A percentile compares a stretch with the other conserved stretches of the same genome.
Conservation (phyloP, 192 early-diverging fungal genomes). For the Gigaspora rosea region DNA sequence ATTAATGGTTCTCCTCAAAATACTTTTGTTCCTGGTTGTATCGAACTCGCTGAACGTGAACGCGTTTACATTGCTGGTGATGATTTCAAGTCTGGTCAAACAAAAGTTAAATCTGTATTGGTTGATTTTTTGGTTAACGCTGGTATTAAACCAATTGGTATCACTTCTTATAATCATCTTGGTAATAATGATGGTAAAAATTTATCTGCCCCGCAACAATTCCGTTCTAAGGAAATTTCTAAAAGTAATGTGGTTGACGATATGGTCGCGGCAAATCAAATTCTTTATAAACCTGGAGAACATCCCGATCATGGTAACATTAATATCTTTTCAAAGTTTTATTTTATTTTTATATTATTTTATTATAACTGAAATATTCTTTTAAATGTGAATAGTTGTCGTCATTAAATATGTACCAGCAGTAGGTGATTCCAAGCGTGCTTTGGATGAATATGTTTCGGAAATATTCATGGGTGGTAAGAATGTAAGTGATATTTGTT, state of each 20-base stretch:
- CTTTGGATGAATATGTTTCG: slow-evolving; percentile 96
- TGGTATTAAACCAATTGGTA: slow-evolving; percentile 96
- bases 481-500: slow-evolving; percentile 34
- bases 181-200: slow-evolving; percentile 99
- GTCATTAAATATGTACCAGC: slow-evolving; percentile 99
- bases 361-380: not conserved
- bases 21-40: slow-evolving; percentile 96
- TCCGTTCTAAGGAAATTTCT: slow-evolving; percentile 99
- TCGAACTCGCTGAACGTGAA: slow-evolving; percentile 88
- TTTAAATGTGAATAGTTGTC: slow-evolving; percentile 62
- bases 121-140: slow-evolving; percentile 99
- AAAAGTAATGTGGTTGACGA: slow-evolving; percentile 99
- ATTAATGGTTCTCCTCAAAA: slow-evolving; percentile 99
- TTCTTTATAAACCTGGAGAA: slow-evolving; percentile 84
- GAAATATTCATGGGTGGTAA: slow-evolving; percentile 99
- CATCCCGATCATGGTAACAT: slow-evolving; percentile 57
- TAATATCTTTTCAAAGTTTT: not conserved
- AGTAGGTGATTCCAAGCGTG: slow-evolving; percentile 97
- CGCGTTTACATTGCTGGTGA: slow-evolving; percentile 95
- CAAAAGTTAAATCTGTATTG: slow-evolving; percentile 99
- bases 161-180: slow-evolving; percentile 97
- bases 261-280: slow-evolving; percentile 94
- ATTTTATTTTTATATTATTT: not conserved
- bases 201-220: slow-evolving; percentile 95
- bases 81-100: slow-evolving; percentile 99